These are phyloP conservation scores for Lactarius deliciosus DNA, from an alignment of 768 basidiomycete species.

Conservation along the genomic window DNA sequence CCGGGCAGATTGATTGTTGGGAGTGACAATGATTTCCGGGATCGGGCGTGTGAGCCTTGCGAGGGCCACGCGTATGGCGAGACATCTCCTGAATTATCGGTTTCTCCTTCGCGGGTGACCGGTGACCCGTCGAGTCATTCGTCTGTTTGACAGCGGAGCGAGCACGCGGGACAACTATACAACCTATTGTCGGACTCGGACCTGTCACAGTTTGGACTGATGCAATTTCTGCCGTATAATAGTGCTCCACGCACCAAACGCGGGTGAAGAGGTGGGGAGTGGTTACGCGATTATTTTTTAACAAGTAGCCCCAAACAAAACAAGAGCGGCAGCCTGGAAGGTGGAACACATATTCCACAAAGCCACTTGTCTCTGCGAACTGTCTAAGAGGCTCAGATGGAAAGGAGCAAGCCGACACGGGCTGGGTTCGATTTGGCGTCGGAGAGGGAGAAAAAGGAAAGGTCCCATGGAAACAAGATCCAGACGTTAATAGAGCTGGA, in stretches of 20 bases:
- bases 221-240: neutral
- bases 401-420: neutral
- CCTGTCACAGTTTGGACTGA: neutral
- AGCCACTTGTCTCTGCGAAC: neutral
- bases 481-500: neutral
- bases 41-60: too few relatives aligned
- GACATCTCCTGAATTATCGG: neutral
- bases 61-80: neutral
- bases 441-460: neutral
- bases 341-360: neutral
- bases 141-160: too few relatives aligned
- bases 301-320: too few relatives aligned
- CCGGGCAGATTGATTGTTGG: too few relatives aligned
- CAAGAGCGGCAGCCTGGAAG: too few relatives aligned
- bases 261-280: neutral
- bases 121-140: too few relatives aligned
- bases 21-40: too few relatives aligned
- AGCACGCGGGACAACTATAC: neutral
- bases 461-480: conserved; percentile 1
- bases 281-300: neutral
- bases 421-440: neutral
- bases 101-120: too few relatives aligned
- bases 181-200: neutral
- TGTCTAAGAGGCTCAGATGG: neutral
- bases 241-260: neutral